Evolutionary conservation across 352 stramenopile genomes (phyloP).

Genomic region (Globisporangium barbulae): DNA sequence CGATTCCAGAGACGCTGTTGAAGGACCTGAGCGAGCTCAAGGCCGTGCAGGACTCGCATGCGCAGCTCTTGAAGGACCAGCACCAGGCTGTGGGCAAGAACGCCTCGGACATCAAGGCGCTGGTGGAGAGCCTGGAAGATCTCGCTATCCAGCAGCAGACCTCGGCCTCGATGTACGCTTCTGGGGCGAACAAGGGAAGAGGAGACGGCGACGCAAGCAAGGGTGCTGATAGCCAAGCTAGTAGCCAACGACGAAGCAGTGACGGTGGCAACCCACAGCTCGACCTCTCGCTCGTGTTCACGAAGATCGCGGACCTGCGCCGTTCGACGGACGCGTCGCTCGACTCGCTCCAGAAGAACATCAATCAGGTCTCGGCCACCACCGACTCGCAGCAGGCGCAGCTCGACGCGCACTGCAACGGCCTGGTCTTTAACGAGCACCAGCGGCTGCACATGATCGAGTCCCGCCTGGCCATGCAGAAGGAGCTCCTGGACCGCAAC

Average conservation of each 20-base stretch:
- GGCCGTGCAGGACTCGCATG: slow-evolving; percentile 33
- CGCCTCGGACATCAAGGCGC: slow-evolving; percentile 40
- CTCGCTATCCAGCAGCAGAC: slow-evolving; percentile 51
- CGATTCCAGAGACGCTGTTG: slow-evolving; percentile 24
- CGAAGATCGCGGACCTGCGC: slow-evolving; percentile 69
- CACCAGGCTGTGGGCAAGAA: slow-evolving; percentile 41
- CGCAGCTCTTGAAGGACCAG: slow-evolving; percentile 43
- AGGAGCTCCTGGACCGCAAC: slow-evolving; percentile 66
- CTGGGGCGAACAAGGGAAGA: slow-evolving; percentile 17
- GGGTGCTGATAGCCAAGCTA: neutral
- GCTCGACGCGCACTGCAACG: slow-evolving; percentile 52
- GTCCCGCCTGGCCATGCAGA: slow-evolving; percentile 50
- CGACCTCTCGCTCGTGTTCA: slow-evolving; percentile 79
- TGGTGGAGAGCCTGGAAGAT: slow-evolving; percentile 50
- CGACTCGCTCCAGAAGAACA: slow-evolving; percentile 45
- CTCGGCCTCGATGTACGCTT: slow-evolving; percentile 26
- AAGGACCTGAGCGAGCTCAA: slow-evolving; percentile 49
- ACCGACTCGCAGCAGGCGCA: slow-evolving; percentile 47
- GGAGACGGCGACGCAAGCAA: neutral
- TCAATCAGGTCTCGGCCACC: slow-evolving; percentile 37
- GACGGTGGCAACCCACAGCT: slow-evolving; percentile 29
- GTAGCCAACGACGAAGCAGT: neutral
- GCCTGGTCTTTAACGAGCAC: slow-evolving; percentile 46
- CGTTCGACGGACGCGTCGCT: slow-evolving; percentile 58
- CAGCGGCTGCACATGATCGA: slow-evolving; percentile 60